Conservation (phyloP, 305 asterid species). For the Plantago rigida region DNA sequence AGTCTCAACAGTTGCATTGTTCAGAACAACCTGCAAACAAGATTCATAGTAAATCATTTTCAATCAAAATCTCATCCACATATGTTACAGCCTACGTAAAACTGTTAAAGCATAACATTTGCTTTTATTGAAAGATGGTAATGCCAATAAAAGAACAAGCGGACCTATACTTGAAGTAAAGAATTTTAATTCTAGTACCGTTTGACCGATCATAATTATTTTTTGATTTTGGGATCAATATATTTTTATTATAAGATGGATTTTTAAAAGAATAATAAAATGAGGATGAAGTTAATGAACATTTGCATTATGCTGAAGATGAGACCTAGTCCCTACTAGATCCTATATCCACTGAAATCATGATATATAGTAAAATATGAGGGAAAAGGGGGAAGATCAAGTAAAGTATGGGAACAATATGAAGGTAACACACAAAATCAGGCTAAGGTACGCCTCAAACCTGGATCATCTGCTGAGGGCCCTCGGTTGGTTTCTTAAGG, state of each 20-base stretch:
- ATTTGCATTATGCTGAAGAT: background rate
- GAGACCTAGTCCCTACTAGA: background rate
- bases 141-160: too few relatives aligned
- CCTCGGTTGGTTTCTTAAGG: slow-evolving; percentile 98
- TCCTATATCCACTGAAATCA: slow-evolving; percentile 3
- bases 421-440: slow-evolving; percentile 18
- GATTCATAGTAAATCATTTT: slow-evolving; percentile 20
- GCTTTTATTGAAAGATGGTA: too few relatives aligned
- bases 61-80: background rate
- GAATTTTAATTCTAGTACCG: background rate
- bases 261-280: background rate
- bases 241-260: background rate
- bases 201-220: background rate
- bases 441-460: slow-evolving; percentile 29
- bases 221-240: background rate
- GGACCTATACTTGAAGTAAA: background rate
- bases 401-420: slow-evolving; percentile 12
- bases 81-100: too few relatives aligned
- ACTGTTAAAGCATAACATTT: too few relatives aligned
- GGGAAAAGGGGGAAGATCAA: slow-evolving; percentile 15
- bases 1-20: slow-evolving; percentile 96
- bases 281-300: too few relatives aligned
- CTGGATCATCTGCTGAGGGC: slow-evolving; percentile 99
- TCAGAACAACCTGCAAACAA: slow-evolving; percentile 69
- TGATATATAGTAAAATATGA: slow-evolving; percentile 2